Percentiles rank a stretch among this genome's conserved stretches.
These are phyloP conservation scores for Verticillium alfalfae DNA, from an alignment of 2,329 filamentous ascomycete genomes.

Conservation along the genomic window DNA sequence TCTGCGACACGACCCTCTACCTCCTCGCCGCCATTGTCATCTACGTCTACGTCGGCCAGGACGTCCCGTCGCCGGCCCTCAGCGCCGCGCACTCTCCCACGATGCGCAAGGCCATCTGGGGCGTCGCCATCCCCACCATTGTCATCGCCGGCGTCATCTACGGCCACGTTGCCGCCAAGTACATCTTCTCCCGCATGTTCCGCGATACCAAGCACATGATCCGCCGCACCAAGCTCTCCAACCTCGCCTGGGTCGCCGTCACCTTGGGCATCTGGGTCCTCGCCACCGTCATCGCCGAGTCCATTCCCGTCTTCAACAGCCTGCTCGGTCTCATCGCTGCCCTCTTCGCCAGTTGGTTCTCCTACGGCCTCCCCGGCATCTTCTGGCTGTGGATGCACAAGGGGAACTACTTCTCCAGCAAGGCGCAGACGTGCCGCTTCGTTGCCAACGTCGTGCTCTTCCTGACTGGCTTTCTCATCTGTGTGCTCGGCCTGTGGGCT, in stretches of 20 bases:
- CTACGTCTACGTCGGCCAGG: conserved; percentile 59
- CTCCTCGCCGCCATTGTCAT: conserved; percentile 59
- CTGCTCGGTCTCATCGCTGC: conserved; percentile 58
- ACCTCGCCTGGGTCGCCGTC: conserved; percentile 54
- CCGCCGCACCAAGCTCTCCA: conserved; percentile 42
- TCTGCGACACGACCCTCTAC: conserved; percentile 56
- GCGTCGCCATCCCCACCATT: conserved; percentile 64
- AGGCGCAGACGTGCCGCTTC: conserved; percentile 24
- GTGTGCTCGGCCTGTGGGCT: conserved; percentile 31
- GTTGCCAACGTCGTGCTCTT: conserved; percentile 23
- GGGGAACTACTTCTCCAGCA: conserved; percentile 28
- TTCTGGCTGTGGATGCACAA: conserved; percentile 44
- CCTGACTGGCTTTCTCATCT: conserved; percentile 26
- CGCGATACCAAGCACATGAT: conserved; percentile 50
- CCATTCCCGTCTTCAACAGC: conserved; percentile 64
- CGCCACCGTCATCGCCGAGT: conserved; percentile 63
- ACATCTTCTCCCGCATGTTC: conserved; percentile 61
- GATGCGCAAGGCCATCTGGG: conserved; percentile 61
- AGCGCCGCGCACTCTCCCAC: conserved; percentile 47
- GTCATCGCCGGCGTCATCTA: conserved; percentile 68
- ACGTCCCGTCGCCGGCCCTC: conserved; percentile 61
- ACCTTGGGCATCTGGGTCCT: conserved; percentile 50
- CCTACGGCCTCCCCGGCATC: conserved; percentile 40
- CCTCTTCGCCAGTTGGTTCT: conserved; percentile 65
- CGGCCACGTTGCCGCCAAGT: conserved; percentile 60